phyloP scores from a whole-genome alignment of 345 rosid genomes.

The Lepidium didymum region DNA sequence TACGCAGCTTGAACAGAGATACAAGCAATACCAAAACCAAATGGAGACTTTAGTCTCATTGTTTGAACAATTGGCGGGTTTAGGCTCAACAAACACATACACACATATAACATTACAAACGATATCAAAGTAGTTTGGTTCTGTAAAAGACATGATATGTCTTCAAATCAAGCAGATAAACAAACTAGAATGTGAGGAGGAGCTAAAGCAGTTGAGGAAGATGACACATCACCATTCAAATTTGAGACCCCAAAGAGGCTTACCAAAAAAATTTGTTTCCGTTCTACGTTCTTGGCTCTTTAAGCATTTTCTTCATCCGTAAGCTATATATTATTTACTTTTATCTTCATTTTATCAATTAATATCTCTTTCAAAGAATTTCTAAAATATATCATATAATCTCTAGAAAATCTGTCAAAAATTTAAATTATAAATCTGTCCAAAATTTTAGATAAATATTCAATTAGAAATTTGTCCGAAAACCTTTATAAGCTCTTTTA shows the following conservation, averaged over 20 bases:
- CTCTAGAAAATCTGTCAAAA: too few species aligned
- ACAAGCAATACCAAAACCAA: conserved; percentile 63
- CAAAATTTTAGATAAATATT: too few species aligned
- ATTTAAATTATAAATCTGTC: too few species aligned
- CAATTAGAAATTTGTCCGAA: too few species aligned
- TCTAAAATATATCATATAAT: too few species aligned
- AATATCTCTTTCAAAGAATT: too few species aligned
- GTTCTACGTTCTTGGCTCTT: conserved; percentile 84
- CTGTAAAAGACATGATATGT: conserved; percentile 61
- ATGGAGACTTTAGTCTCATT: conserved; percentile 52
- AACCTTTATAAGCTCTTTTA: too few species aligned
- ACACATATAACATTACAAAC: conserved; percentile 60
- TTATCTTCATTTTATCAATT: not conserved
- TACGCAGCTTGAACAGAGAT: conserved; percentile 59
- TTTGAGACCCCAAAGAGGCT: conserved; percentile 81
- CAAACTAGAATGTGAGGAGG: conserved; percentile 45
- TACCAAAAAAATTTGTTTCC: conserved; percentile 72
- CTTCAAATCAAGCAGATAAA: conserved; percentile 47
- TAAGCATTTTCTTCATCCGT: conserved; percentile 90
- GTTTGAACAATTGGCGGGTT: conserved; percentile 62
- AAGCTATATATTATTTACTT: not conserved
- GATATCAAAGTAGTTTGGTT: conserved; percentile 64
- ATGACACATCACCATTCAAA: conserved; percentile 47
- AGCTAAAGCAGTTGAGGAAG: conserved; percentile 26
- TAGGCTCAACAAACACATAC: conserved; percentile 58